These are phyloP conservation scores for Diacronema lutheri DNA, from an alignment of 78 protist genomes.

Conservation along the genomic window DNA sequence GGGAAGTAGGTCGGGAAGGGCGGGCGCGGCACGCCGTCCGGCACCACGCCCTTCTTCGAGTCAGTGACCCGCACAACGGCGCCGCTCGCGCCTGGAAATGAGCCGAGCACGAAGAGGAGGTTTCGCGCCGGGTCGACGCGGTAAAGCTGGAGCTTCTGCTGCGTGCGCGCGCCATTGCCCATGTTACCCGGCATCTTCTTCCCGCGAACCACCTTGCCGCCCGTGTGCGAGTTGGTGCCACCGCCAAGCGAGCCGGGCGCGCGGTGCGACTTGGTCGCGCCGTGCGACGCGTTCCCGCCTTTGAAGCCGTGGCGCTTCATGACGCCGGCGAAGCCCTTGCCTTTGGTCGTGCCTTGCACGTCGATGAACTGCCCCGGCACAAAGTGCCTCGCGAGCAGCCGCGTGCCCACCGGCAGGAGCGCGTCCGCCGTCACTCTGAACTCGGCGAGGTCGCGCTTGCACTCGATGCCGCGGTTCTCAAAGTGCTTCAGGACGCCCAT, in stretches of 20 bases:
- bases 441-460: slow-evolving; percentile 55
- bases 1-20: slow-evolving; percentile 67
- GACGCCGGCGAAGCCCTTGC: slow-evolving; percentile 74
- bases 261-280: slow-evolving; percentile 61
- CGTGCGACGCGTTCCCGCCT: slow-evolving; percentile 71
- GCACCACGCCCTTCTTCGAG: background rate
- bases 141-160: slow-evolving; percentile 32
- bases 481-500: slow-evolving; percentile 21
- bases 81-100: slow-evolving; percentile 59
- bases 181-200: slow-evolving; percentile 76
- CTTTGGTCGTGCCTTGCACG: slow-evolving; percentile 50
- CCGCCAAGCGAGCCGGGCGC: slow-evolving; percentile 57
- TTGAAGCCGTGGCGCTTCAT: slow-evolving; percentile 69
- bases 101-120: slow-evolving; percentile 51
- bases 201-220: slow-evolving; percentile 57
- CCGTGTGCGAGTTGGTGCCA: slow-evolving; percentile 20
- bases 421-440: slow-evolving; percentile 60
- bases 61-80: slow-evolving; percentile 30
- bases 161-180: slow-evolving; percentile 49
- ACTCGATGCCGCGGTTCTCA: slow-evolving; percentile 47
- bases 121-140: slow-evolving; percentile 35
- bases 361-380: slow-evolving; percentile 70
- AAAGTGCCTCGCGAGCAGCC: slow-evolving; percentile 53
- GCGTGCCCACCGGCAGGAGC: slow-evolving; percentile 57
- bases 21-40: slow-evolving; percentile 21